Base-by-base conservation (phyloP, 225 moss, liverwort and hornwort genomes). In the Pleurozium schreberi region DNA sequence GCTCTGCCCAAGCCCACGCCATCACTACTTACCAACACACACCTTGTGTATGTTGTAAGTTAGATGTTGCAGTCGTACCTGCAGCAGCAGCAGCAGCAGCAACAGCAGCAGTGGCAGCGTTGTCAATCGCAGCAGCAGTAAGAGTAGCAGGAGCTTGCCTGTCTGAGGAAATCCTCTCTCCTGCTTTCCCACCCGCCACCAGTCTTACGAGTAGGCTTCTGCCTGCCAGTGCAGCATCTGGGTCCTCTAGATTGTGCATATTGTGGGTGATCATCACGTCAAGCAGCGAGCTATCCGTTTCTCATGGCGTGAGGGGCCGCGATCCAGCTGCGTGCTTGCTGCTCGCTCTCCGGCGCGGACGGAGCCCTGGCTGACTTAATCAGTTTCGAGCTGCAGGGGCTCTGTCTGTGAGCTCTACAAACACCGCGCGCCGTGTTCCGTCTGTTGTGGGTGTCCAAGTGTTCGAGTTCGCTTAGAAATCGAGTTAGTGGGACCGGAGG, bases 11-110 rank as follows among this genome's bases (percentile, higher is more conserved):
- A 81, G 81, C 73, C 82, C 47, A 70, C 88, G 90, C 93, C 91
- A 93, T 93, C 93, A 91, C 93, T 88, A 88, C 93, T 91, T 89
- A 86, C 92, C 93, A 89, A 73, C 93, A 83, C 93, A 91, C 91
- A 86, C 91, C 82, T 93, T 93, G 91, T 91, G 93, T 93, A 91
- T 93, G 93, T 74, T 91, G 91, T 84, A 88, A 88, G 93, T 91
- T 88, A 91, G 91, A 88, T 78, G 91, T 86, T 89, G 93, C 90
- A 91, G 88, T 86, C 88, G 91, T 93, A 93, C 93, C 90, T 93
- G 90, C 93, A 85, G 86, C 88, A 83, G 76, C 62, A 40, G 81
- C 89, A 80, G 78, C 55, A 79, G 57, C 59, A 83, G 71, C 71
- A 47, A 10, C 73, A 45, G 11, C 69, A 70, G 89, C 61, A 82